Conservation (phyloP, 306 rosid species). For the Oxytropis ochrocephala region DNA sequence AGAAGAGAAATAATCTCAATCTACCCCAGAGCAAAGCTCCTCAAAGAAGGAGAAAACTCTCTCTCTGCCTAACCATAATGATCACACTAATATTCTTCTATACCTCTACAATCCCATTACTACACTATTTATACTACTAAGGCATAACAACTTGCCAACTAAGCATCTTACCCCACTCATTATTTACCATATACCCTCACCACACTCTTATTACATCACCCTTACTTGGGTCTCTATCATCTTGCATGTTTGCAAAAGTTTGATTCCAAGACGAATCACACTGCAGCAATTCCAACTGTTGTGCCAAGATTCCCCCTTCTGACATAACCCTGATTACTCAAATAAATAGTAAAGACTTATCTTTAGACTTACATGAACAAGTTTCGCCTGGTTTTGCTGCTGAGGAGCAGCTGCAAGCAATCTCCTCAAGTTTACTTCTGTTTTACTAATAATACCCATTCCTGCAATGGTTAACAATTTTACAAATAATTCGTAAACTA, state of each 20-base stretch:
- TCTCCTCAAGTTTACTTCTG: constrained; percentile 81
- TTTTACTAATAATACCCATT: constrained; percentile 75
- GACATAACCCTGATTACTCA: not conserved
- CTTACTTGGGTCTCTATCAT: too few species aligned
- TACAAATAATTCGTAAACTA: not conserved
- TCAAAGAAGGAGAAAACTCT: too few species aligned
- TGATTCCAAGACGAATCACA: not conserved
- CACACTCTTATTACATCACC: too few species aligned
- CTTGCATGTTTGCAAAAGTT: not conserved
- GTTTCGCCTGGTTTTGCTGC: constrained; percentile 80
- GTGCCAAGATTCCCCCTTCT: not conserved
- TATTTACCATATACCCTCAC: too few species aligned
- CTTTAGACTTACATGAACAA: constrained; percentile 58
- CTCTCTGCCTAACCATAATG: too few species aligned
- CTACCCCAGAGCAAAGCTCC: too few species aligned
- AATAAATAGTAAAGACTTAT: not conserved
- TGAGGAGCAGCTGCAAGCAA: constrained; percentile 83
- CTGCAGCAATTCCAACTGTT: not conserved
- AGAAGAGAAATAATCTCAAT: too few species aligned
- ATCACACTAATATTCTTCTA: too few species aligned
- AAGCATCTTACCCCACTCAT: too few species aligned
- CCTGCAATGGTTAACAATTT: constrained; percentile 22
- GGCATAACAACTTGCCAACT: too few species aligned
- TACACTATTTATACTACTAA: too few species aligned
- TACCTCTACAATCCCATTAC: too few species aligned